These are phyloP conservation scores for Sphaceloma murrayae DNA, from an alignment of 2,329 filamentous ascomycete species.

Conservation along the genomic window DNA sequence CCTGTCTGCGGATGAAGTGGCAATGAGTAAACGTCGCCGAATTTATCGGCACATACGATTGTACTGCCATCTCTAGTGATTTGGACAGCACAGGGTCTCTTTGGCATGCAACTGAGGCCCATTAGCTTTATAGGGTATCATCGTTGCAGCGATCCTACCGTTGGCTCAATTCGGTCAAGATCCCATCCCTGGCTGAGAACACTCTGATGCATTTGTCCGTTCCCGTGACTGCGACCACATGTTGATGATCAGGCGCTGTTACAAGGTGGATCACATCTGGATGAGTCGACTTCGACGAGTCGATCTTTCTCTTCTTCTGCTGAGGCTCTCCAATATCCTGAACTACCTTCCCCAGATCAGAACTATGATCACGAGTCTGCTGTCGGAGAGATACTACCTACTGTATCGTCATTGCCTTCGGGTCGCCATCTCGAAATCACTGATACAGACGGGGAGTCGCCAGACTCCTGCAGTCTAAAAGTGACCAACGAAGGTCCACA, in stretches of 20 bases:
- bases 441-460: conserved; percentile 11
- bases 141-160: conserved; percentile 44
- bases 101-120: conserved; percentile 63
- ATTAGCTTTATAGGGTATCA: neutral
- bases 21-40: conserved; percentile 87
- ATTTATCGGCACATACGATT: conserved; percentile 85
- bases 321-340: conserved; percentile 21
- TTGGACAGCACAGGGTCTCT: conserved; percentile 69
- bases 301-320: conserved; percentile 34
- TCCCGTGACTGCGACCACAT: conserved; percentile 71
- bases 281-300: conserved; percentile 24
- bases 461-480: neutral
- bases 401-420: neutral
- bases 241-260: conserved; percentile 51
- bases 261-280: conserved; percentile 62
- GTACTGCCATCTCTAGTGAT: conserved; percentile 60
- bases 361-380: neutral
- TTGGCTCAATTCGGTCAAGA: conserved; percentile 58
- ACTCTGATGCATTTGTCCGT: conserved; percentile 89
- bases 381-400: neutral
- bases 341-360: conserved; percentile 17
- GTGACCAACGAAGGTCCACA: neutral
- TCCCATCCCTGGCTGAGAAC: conserved; percentile 56
- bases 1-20: conserved; percentile 49
- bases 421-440: conserved; percentile 1